These are phyloP conservation scores for Syzygium grande DNA, from an alignment of 345 rosid species.

Conservation along the genomic window DNA sequence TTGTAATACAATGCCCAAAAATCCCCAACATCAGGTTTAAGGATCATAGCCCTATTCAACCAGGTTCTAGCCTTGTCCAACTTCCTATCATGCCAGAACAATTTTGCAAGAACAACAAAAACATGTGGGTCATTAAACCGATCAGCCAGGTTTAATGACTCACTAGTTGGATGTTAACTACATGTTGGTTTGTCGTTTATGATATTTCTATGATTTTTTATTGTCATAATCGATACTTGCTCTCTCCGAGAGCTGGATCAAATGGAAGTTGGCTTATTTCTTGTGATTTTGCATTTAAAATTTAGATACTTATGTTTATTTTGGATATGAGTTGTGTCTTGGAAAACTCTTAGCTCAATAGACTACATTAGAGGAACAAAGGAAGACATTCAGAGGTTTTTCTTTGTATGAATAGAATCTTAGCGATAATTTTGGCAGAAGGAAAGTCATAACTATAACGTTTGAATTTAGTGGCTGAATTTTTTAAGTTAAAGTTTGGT, in stretches of 20 bases:
- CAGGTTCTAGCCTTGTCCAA: conserved; percentile 83
- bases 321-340: background rate
- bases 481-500: background rate
- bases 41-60: conserved; percentile 75
- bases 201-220: background rate
- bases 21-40: conserved; percentile 76
- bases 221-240: background rate
- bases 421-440: background rate
- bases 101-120: conserved; percentile 69
- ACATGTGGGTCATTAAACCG: conserved; percentile 85
- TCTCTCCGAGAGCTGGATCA: background rate
- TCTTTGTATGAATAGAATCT: background rate
- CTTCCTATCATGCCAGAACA: conserved; percentile 90
- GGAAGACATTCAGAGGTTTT: background rate
- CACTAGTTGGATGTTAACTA: background rate
- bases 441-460: background rate
- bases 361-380: background rate
- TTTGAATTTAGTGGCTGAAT: background rate
- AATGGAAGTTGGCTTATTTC: background rate
- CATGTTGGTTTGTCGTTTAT: background rate
- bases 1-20: conserved; percentile 87
- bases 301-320: background rate
- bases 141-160: too few relatives aligned
- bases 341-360: background rate
- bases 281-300: background rate